These are phyloP conservation scores for Aegilops speltoides DNA, from an alignment of 176 grass and related monocot species.

Conservation along the genomic window DNA sequence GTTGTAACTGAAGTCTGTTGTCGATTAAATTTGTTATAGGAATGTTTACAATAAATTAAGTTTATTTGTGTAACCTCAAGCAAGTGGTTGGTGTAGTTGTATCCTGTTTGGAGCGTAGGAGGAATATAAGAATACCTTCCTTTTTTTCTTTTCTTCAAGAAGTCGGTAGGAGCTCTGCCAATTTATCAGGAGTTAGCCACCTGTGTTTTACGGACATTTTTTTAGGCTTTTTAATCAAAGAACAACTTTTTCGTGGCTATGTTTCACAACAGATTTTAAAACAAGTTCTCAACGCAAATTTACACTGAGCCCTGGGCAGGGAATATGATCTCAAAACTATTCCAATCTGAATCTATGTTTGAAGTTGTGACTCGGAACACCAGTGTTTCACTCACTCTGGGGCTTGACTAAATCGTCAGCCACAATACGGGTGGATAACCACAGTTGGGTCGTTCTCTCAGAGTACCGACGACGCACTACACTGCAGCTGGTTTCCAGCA, in stretches of 20 bases:
- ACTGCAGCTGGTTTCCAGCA: too few relatives aligned
- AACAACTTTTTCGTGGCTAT: too few relatives aligned
- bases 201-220: too few relatives aligned
- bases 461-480: too few relatives aligned
- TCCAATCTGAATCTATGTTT: background rate
- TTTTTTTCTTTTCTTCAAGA: background rate
- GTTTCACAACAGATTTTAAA: too few relatives aligned
- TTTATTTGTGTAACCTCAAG: slow-evolving; percentile 17
- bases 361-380: too few relatives aligned
- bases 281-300: background rate
- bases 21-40: slow-evolving; percentile 36
- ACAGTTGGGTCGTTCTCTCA: too few relatives aligned
- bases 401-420: too few relatives aligned
- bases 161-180: background rate
- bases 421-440: too few relatives aligned
- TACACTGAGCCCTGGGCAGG: background rate
- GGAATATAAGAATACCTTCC: background rate
- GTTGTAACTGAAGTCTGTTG: slow-evolving; percentile 33
- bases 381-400: background rate
- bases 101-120: background rate
- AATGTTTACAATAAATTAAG: slow-evolving; percentile 26
- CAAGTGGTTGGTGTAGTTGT: background rate
- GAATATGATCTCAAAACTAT: background rate
- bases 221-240: too few relatives aligned
- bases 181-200: background rate